Percentiles rank a stretch among this genome's conserved stretches.
phyloP scores from a whole-genome alignment of 805 yeast genomes.

The Isabelozyma rhagii region DNA sequence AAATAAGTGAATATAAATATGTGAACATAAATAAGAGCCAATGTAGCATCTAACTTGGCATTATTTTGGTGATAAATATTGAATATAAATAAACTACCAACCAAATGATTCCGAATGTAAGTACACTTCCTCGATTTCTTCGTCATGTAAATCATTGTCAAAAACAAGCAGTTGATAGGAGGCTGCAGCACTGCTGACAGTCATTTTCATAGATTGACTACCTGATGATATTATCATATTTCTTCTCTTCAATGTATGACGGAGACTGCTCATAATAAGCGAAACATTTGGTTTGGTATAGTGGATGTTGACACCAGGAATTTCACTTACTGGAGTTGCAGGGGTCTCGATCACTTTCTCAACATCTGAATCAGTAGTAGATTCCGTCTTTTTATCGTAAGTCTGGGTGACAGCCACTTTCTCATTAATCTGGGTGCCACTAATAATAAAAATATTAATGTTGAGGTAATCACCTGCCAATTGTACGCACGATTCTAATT shows the following conservation, averaged over 20 bases:
- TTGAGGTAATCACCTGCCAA: constrained; percentile 24
- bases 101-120: constrained; percentile 53
- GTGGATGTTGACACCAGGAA: constrained; percentile 10
- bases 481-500: constrained; percentile 24
- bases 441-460: constrained; percentile 22
- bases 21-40: no score
- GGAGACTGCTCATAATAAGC: constrained; percentile 11
- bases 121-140: constrained; percentile 40
- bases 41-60: no score
- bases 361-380: background rate
- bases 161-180: constrained; percentile 33
- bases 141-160: constrained; percentile 20
- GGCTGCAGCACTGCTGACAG: constrained; percentile 39
- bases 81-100: constrained; percentile 21
- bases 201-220: constrained; percentile 35
- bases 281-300: constrained; percentile 18
- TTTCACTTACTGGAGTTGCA: background rate
- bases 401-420: background rate
- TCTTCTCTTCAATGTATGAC: constrained; percentile 16
- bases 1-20: background rate
- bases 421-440: constrained; percentile 3
- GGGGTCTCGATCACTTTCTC: background rate
- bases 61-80: background rate
- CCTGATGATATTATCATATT: constrained; percentile 48
- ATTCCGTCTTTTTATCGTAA: background rate